These are phyloP conservation scores for Alternaria triticina DNA, from an alignment of 2,329 filamentous ascomycete genomes.

Conservation along the genomic window DNA sequence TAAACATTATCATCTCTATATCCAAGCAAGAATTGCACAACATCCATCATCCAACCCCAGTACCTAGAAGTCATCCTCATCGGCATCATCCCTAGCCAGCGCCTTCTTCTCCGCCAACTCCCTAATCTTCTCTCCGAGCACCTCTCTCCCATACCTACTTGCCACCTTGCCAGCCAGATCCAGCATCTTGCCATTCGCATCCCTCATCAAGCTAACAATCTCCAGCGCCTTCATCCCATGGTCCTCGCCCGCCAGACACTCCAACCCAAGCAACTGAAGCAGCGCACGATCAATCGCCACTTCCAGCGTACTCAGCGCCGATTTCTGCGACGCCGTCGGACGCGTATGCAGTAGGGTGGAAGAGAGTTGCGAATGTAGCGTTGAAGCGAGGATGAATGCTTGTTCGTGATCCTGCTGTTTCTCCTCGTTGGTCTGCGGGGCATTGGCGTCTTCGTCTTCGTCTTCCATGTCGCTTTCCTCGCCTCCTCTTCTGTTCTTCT, in stretches of 20 bases:
- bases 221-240: constrained; percentile 94
- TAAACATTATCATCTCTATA: not conserved
- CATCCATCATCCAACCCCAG: not conserved
- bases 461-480: constrained; percentile 40
- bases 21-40: not conserved
- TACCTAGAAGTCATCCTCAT: constrained; percentile 18
- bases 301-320: constrained; percentile 72
- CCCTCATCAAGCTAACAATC: constrained; percentile 83
- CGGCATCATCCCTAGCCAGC: constrained; percentile 56
- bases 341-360: constrained; percentile 75
- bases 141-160: constrained; percentile 77
- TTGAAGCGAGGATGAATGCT: constrained; percentile 74
- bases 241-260: constrained; percentile 93
- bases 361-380: constrained; percentile 75
- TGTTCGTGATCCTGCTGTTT: constrained; percentile 77
- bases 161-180: constrained; percentile 92
- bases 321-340: constrained; percentile 68
- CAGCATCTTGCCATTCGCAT: constrained; percentile 85
- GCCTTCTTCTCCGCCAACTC: constrained; percentile 78
- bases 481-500: constrained; percentile 37
- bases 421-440: constrained; percentile 29
- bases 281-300: constrained; percentile 89
- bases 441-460: constrained; percentile 39
- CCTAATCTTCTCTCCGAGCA: constrained; percentile 89
- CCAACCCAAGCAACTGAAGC: constrained; percentile 83